These are phyloP conservation scores for Syzygium aqueum DNA, from an alignment of 345 rosid genomes.

Conservation along the genomic window DNA sequence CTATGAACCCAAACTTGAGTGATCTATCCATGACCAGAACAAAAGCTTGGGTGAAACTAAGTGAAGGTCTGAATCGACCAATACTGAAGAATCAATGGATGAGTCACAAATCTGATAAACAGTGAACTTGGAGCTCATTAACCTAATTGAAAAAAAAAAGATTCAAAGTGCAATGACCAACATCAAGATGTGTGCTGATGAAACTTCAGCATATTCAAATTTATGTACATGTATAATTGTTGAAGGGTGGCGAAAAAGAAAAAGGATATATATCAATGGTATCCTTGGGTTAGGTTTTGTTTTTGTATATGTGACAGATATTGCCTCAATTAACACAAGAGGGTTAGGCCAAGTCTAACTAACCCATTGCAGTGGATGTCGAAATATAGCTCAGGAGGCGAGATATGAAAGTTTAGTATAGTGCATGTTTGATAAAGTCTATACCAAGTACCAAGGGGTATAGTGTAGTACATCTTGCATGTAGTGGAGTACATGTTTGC, in stretches of 20 bases:
- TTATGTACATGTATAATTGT: not conserved
- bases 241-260: not conserved
- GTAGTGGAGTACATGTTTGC: not conserved
- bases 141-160: not conserved
- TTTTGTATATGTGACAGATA: not conserved
- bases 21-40: not conserved
- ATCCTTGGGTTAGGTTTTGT: not conserved
- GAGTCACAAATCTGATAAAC: not conserved
- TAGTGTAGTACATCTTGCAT: not conserved
- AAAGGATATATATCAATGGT: not conserved
- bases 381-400: not conserved
- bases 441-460: not conserved
- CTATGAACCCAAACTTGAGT: not conserved
- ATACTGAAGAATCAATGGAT: not conserved
- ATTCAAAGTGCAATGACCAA: not conserved
- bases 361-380: not conserved
- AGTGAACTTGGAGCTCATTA: not conserved
- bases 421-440: not conserved
- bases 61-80: not conserved
- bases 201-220: not conserved
- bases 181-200: not conserved
- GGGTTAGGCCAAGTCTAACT: not conserved
- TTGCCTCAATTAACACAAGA: not conserved
- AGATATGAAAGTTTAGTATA: not conserved
- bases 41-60: not conserved